phyloP scores from a whole-genome alignment of 1,284 basidiomycete species.

The Boletellus deceptivus region DNA sequence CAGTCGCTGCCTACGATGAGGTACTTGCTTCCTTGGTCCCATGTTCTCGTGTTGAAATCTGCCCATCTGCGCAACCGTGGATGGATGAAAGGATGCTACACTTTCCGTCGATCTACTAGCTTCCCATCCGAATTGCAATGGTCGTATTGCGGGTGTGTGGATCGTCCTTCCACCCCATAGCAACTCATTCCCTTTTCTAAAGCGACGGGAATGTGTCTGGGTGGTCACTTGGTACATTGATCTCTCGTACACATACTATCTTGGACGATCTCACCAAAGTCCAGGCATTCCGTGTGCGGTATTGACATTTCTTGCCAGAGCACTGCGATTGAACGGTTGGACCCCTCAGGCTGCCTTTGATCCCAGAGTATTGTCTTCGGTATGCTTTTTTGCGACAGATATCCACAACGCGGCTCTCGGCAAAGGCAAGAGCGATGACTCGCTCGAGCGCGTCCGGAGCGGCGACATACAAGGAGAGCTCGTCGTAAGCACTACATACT shows the following conservation, averaged over 20 bases:
- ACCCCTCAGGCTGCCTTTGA: conserved; percentile 72
- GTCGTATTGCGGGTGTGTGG: conserved; percentile 74
- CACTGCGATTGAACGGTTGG: conserved; percentile 45
- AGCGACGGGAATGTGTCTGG: conserved; percentile 86
- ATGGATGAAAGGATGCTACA: conserved; percentile 60
- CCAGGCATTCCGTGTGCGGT: conserved; percentile 26
- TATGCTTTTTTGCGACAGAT: conserved; percentile 94
- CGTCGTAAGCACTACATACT: conserved; percentile 50
- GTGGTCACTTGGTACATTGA: conserved; percentile 70
- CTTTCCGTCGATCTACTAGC: conserved; percentile 73
- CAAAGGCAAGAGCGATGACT: conserved; percentile 80
- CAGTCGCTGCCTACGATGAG: conserved; percentile 81
- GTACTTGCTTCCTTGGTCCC: conserved; percentile 37
- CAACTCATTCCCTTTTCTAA: conserved; percentile 8
- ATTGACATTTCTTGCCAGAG: conserved; percentile 35
- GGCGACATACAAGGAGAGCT: conserved; percentile 86
- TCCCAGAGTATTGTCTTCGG: conserved; percentile 74
- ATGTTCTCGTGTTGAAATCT: neutral
- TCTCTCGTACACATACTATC: neutral
- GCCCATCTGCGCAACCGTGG: conserved; percentile 5
- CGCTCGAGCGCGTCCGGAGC: conserved; percentile 65
- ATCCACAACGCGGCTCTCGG: conserved; percentile 84
- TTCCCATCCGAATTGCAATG: conserved; percentile 80
- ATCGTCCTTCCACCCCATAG: neutral
- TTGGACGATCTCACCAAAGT: conserved; percentile 8